Base-by-base conservation (phyloP, 257 asterid genomes). In the Mentha longifolia region DNA sequence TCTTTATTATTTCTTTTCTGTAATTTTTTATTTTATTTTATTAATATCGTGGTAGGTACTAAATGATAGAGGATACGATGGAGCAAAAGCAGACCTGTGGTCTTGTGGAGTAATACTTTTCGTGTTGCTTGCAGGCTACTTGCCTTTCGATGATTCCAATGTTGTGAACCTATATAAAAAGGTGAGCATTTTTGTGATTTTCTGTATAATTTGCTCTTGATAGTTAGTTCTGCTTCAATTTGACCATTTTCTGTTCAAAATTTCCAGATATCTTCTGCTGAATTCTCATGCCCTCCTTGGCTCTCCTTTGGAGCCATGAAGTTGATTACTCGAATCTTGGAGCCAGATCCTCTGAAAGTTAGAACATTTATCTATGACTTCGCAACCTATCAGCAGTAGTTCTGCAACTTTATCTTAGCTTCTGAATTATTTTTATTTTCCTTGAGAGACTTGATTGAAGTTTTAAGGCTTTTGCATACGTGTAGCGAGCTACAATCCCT, bases 201-300 rank as follows among this genome's bases (percentile, higher is more conserved):
- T 54, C 51, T 7, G 20, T 74, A 57, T 33, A 2, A 8, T 62
- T 67, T 57, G 9, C 35, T 2, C 50, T 42, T 12, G 42, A n/a
- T 68, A 31, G 39, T 71, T 60, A 41, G 54, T 4, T 62, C 70
- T 41, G 37, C 69, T 43, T 60, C 37, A 17, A 61, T 69, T 79
- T 77, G 72, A 76, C 52, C 22, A 8, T 46, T 43, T 76, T 59
- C 46, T 22, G 42, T 75, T 49, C 67, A 46, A 60, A 2, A 14
- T 72, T 4, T 46, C 56, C 84, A 94, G 99, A 91, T 94, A 71
- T 89, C 93, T 68, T 68, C 83, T 28, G 97, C 97, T 67, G 97
- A 89, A 73, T 94, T 87, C 77, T 84, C 96, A 50, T 91, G 90
- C 83, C 99, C 99, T n/a, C 92, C 97, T 72, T 94, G 99, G 99